A percentile compares a stretch with the other conserved stretches of the same genome.
Conservation (phyloP, 495 filamentous ascomycete genomes). For the Elaphomyces granulatus region DNA sequence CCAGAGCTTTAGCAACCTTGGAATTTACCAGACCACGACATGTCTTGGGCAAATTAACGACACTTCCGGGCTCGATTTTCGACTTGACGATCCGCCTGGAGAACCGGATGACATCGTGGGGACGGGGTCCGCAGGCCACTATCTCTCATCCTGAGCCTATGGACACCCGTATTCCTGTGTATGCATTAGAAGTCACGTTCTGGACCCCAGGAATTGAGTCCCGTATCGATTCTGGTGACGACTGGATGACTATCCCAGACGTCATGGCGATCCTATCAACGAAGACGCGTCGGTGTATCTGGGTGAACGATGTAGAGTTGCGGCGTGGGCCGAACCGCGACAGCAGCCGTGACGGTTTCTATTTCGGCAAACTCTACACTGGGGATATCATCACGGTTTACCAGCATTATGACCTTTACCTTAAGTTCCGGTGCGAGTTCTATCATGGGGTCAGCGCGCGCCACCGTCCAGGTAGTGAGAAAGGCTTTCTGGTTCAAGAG, state of each 20-base stretch:
- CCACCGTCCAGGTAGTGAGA: slow-evolving; percentile 27
- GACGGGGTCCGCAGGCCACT: slow-evolving; percentile 48
- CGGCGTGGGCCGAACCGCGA: slow-evolving; percentile 28
- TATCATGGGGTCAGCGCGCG: slow-evolving; percentile 36
- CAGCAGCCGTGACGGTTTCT: slow-evolving; percentile 31
- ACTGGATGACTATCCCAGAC: slow-evolving; percentile 39
- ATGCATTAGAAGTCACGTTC: slow-evolving; percentile 63
- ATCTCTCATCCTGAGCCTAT: slow-evolving; percentile 39
- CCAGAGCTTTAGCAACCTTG: slow-evolving; percentile 2
- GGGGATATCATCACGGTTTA: slow-evolving; percentile 60
- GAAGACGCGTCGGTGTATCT: slow-evolving; percentile 53
- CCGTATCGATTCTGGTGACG: slow-evolving; percentile 36
- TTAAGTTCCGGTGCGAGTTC: slow-evolving; percentile 41
- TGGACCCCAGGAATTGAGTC: slow-evolving; percentile 50
- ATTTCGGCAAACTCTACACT: slow-evolving; percentile 54
- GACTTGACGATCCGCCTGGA: slow-evolving; percentile 48
- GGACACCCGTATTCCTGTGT: slow-evolving; percentile 63
- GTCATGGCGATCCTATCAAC: slow-evolving; percentile 56
- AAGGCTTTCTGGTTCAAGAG: slow-evolving; percentile 26
- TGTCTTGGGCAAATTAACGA: slow-evolving; percentile 31
- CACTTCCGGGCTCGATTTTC: slow-evolving; percentile 29
- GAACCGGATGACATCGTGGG: slow-evolving; percentile 56
- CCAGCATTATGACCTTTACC: slow-evolving; percentile 25
- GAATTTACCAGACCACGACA: slow-evolving; percentile 25
- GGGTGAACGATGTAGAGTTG: slow-evolving; percentile 52